Evolutionary conservation across 495 filamentous ascomycete species (phyloP).

Genomic region (Venustampulla echinocandica): DNA sequence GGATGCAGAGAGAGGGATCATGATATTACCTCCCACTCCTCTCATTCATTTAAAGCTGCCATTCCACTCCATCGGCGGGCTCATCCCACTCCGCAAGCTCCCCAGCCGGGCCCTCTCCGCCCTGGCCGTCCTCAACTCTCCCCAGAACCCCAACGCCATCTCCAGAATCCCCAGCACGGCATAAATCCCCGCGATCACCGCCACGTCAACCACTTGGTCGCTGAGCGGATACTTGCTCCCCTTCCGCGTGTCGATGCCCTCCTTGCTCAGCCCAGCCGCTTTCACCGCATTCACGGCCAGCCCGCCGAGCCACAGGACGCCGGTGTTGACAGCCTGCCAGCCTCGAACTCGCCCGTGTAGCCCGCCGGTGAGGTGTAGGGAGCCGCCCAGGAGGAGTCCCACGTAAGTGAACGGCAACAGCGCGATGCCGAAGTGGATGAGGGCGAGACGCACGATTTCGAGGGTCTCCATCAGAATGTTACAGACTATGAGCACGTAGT

Average conservation of each 20-base stretch:
- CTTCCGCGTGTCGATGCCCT: conserved; percentile 23
- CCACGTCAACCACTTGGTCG: conserved; percentile 29
- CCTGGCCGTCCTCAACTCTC: conserved; percentile 2
- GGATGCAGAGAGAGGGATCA: too few species aligned
- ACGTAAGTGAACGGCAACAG: conserved; percentile 28
- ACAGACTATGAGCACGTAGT: conserved; percentile 24
- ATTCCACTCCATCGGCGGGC: background rate
- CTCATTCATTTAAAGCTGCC: too few species aligned
- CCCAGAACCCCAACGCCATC: conserved; percentile 17
- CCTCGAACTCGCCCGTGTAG: conserved; percentile 11
- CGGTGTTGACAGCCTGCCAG: conserved; percentile 21
- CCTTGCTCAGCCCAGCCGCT: conserved; percentile 21
- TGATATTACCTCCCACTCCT: too few species aligned
- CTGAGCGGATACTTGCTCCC: conserved; percentile 27
- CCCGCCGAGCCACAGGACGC: conserved; percentile 25
- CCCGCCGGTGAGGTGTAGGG: conserved; percentile 19
- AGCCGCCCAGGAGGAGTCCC: conserved; percentile 18
- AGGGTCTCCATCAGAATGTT: conserved; percentile 27
- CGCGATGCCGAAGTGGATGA: conserved; percentile 26
- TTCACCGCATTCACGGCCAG: conserved; percentile 24
- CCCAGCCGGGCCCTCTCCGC: background rate
- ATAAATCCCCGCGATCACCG: conserved; percentile 29
- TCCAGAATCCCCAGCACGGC: conserved; percentile 23
- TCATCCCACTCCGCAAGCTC: conserved; percentile 3
- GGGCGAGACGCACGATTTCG: conserved; percentile 26